Evolutionary conservation across 345 rosid genomes (phyloP).

Genomic region (Rhodamnia rubescens): DNA sequence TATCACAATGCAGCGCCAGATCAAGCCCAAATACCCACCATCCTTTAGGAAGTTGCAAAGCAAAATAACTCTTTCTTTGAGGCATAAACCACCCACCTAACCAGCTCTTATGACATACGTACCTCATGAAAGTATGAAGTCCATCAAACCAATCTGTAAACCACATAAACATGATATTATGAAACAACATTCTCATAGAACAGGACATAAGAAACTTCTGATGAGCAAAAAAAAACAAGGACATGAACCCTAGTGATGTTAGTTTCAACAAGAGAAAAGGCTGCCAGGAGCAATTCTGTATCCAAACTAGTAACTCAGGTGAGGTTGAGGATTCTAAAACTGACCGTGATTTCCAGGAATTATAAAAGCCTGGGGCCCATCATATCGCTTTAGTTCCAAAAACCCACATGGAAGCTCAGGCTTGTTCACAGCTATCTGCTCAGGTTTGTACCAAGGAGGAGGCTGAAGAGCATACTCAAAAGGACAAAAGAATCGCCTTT

Average conservation of each 20-base stretch:
- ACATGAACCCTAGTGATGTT: background rate
- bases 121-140: conserved; percentile 94
- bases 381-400: conserved; percentile 58
- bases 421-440: conserved; percentile 73
- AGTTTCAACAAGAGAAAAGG: background rate
- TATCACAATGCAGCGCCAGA: conserved; percentile 90
- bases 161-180: background rate
- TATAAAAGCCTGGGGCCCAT: conserved; percentile 84
- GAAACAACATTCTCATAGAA: background rate
- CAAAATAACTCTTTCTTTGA: conserved; percentile 96
- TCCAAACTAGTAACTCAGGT: background rate
- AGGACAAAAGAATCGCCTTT: conserved; percentile 80
- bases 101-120: conserved; percentile 97
- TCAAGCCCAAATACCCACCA: conserved; percentile 99
- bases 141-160: conserved; percentile 96
- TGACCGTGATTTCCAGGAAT: conserved; percentile 99
- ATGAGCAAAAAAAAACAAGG: background rate
- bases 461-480: conserved; percentile 97
- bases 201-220: background rate
- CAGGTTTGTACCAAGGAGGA: conserved; percentile 66
- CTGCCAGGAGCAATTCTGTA: background rate
- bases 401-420: conserved; percentile 77
- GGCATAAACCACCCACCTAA: conserved; percentile 99
- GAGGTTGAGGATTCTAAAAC: conserved; percentile 11
- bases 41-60: conserved; percentile 79